Evolutionary conservation across 805 yeast species (phyloP), one percentile per base, ranked within the genome.

Genomic region (Blastobotrys mokoenaii): DNA sequence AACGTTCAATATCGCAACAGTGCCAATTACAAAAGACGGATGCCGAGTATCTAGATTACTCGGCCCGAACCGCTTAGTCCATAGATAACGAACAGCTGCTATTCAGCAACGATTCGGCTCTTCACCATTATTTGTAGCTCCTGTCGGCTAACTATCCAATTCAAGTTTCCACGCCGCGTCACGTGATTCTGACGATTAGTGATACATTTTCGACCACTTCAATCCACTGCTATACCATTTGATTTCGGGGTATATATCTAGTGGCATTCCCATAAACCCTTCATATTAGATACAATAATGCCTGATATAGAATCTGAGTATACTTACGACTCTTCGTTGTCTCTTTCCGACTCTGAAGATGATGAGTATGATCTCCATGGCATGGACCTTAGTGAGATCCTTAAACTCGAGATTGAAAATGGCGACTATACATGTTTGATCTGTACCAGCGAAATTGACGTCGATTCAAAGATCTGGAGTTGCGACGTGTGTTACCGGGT

Each of bases 341-440:
- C 27, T 8, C 8, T 22, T 8, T 22, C 27, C 27, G 27, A 22
- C 27, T 5, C 7, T 34, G 16, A 34, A 10, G 20, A 14, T 12
- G 37, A 20, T 4, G 42, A 40, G 35, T 43, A 45, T 46, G 55
- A 47, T 7, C 56, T 55, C 25, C 55, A 52, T 4, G 51, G 50
- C 14, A 48, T 47, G 47, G 64, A 57, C 44, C 60, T 56, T 27
- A 68, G 61, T 27, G 60, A 56, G 25, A 51, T 56, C 12, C 77
- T 82, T 38, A 56, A 71, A 38, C 66, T 65, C 27, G 93, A 84
- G 53, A 75, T 84, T 40, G 71, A 69, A 38, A 72, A 75, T 10
- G 89, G 85, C n/a, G 71, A 73, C 1, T 89, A 90, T 58, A 73
- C 77, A 1, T 90, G 98, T 64, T 70, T 90, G 61, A 86, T 90